Evolutionary conservation across 306 rosid genomes (phyloP).

Genomic region (Calophaca sinica): DNA sequence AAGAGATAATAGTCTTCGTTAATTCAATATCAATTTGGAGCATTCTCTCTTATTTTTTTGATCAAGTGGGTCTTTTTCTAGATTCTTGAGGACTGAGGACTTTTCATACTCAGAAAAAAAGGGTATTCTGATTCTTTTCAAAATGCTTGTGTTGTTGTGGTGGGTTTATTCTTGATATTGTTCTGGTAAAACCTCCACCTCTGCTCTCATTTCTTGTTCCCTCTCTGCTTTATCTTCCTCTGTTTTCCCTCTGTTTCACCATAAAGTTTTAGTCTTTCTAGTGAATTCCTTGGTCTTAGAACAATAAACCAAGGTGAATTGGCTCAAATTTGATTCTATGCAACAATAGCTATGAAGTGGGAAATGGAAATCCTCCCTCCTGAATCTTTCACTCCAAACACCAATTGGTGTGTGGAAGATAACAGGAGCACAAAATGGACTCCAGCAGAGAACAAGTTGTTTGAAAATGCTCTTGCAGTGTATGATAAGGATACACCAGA

Average conservation of each 20-base stretch:
- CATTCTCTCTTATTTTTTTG: conserved; percentile 49
- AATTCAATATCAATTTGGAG: conserved; percentile 40
- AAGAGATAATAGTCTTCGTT: conserved; percentile 36
- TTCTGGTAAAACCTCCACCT: conserved; percentile 56
- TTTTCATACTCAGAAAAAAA: conserved; percentile 42
- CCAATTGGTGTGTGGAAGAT: conserved; percentile 62
- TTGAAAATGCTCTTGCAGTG: conserved; percentile 92
- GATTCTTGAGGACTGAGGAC: conserved; percentile 59
- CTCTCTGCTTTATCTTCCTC: conserved; percentile 42
- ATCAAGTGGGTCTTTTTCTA: conserved; percentile 64
- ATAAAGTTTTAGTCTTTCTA: conserved; percentile 25
- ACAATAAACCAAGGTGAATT: conserved; percentile 6
- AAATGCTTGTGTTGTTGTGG: conserved; percentile 47
- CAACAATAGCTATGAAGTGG: conserved; percentile 63
- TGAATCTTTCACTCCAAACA: conserved; percentile 51
- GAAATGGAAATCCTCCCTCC: conserved; percentile 71
- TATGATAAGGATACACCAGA: conserved; percentile 79
- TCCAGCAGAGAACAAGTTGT: conserved; percentile 77
- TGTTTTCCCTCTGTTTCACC: conserved; percentile 44
- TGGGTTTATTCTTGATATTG: conserved; percentile 58
- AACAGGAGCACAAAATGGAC: conserved; percentile 70
- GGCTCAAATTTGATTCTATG: conserved; percentile 36
- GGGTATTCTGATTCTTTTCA: conserved; percentile 75
- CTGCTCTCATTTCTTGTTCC: conserved; percentile 29
- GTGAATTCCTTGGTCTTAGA: conserved; percentile 4